phyloP scores from a whole-genome alignment of 352 stramenopile genomes.

The Phytophthora megakarya region DNA sequence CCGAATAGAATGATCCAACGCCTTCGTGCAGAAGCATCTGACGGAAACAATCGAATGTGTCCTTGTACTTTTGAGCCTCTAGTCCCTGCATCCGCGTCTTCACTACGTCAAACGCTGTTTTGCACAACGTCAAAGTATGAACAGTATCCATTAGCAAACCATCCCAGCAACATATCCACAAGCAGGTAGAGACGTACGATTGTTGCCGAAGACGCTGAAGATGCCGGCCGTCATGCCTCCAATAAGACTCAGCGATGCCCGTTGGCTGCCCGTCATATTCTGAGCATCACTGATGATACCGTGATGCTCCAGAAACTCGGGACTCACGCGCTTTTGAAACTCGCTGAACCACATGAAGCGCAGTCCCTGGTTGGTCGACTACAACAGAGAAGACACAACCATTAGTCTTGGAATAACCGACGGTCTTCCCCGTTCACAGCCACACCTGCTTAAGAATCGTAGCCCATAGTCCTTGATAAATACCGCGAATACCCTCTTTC shows the following conservation, averaged over 20 bases:
- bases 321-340: slow-evolving; percentile 86
- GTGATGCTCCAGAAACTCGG: slow-evolving; percentile 55
- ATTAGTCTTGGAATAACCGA: neutral
- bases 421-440: neutral
- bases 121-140: slow-evolving; percentile 10
- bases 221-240: slow-evolving; percentile 96
- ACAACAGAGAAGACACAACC: slow-evolving; percentile 8
- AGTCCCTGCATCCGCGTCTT: slow-evolving; percentile 88
- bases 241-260: slow-evolving; percentile 90
- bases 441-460: slow-evolving; percentile 95
- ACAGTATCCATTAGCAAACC: slow-evolving; percentile 29
- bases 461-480: slow-evolving; percentile 94
- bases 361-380: slow-evolving; percentile 95
- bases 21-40: slow-evolving; percentile 92
- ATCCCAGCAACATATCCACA: slow-evolving; percentile 18
- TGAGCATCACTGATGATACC: slow-evolving; percentile 71
- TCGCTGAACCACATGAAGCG: slow-evolving; percentile 98
- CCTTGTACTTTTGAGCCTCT: slow-evolving; percentile 70
- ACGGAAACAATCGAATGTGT: slow-evolving; percentile 91
- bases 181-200: slow-evolving; percentile 74
- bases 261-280: slow-evolving; percentile 68
- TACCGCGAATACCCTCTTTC: slow-evolving; percentile 89
- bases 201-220: slow-evolving; percentile 97
- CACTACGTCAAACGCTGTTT: slow-evolving; percentile 78
- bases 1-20: slow-evolving; percentile 91